Conservation (phyloP, 306 rosid genomes). For the Vicia villosa region DNA sequence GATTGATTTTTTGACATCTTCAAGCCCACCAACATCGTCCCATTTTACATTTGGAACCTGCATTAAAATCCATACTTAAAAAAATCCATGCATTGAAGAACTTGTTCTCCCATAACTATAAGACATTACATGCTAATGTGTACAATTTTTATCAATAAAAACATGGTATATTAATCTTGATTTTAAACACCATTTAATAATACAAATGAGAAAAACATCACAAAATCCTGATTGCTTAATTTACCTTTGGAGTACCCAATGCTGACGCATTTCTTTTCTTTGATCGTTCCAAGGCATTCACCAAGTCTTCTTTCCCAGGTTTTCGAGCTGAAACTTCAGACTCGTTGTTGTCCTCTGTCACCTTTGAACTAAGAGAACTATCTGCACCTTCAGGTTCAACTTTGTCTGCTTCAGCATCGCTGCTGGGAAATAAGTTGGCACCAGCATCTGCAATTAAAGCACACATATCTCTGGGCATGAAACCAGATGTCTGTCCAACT, state of each 20-base stretch:
- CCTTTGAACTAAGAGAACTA: constrained; percentile 42
- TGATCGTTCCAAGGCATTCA: constrained; percentile 77
- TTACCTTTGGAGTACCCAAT: constrained; percentile 93
- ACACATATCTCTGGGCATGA: constrained; percentile 77
- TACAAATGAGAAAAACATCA: constrained; percentile 24
- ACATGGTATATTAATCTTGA: constrained; percentile 13
- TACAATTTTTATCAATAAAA: constrained; percentile 30
- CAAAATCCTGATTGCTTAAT: constrained; percentile 25
- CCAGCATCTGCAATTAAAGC: constrained; percentile 95
- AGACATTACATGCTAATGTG: not conserved
- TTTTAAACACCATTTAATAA: constrained; percentile 7
- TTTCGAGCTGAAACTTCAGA: constrained; percentile 46
- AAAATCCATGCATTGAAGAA: constrained; percentile 26
- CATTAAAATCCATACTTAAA: constrained; percentile 16
- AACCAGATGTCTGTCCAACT: constrained; percentile 92
- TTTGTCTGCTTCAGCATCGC: constrained; percentile 40
- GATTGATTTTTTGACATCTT: constrained; percentile 93
- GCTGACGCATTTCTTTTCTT: constrained; percentile 95
- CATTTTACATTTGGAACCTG: constrained; percentile 97
- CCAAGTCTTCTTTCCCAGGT: constrained; percentile 65
- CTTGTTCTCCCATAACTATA: constrained; percentile 17
- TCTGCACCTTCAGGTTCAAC: constrained; percentile 41
- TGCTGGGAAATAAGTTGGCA: constrained; percentile 66
- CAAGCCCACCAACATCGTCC: constrained; percentile 99
- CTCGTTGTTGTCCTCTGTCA: constrained; percentile 38